phyloP scores from a whole-genome alignment of 306 rosid species.

The Betula pendula region DNA sequence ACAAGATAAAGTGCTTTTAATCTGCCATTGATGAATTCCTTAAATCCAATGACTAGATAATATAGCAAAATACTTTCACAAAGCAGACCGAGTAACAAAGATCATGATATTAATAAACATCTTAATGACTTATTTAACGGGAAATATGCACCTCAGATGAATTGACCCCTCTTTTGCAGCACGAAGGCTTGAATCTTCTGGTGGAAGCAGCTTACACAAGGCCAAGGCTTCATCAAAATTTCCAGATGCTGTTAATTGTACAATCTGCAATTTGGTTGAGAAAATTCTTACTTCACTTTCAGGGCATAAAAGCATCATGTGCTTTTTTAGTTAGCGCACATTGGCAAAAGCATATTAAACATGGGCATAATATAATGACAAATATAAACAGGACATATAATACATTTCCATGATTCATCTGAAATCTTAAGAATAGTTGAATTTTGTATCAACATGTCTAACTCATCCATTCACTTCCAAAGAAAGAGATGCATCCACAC shows the following conservation, averaged over 20 bases:
- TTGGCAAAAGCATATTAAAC: not conserved
- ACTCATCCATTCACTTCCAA: not conserved
- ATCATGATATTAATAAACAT: not conserved
- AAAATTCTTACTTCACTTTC: constrained; percentile 22
- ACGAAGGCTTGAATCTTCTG: constrained; percentile 92
- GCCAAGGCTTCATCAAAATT: constrained; percentile 98
- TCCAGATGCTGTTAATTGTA: constrained; percentile 97
- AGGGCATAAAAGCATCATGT: not conserved
- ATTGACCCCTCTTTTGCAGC: constrained; percentile 97
- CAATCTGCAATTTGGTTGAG: constrained; percentile 60
- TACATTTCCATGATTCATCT: not conserved
- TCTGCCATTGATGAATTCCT: not conserved
- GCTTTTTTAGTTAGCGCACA: not conserved
- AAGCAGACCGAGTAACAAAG: not conserved
- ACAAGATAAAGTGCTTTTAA: too few species aligned
- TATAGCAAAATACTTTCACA: not conserved
- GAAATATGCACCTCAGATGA: constrained; percentile 69
- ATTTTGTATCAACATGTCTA: not conserved
- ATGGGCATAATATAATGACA: not conserved
- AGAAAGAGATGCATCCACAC: constrained; percentile 2
- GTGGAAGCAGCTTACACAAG: constrained; percentile 97
- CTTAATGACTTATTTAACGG: not conserved
- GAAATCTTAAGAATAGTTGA: not conserved
- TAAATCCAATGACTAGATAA: not conserved
- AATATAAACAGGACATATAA: not conserved